Evolutionary conservation across 148 eudicot species (phyloP).

Genomic region (Chenopodium album): DNA sequence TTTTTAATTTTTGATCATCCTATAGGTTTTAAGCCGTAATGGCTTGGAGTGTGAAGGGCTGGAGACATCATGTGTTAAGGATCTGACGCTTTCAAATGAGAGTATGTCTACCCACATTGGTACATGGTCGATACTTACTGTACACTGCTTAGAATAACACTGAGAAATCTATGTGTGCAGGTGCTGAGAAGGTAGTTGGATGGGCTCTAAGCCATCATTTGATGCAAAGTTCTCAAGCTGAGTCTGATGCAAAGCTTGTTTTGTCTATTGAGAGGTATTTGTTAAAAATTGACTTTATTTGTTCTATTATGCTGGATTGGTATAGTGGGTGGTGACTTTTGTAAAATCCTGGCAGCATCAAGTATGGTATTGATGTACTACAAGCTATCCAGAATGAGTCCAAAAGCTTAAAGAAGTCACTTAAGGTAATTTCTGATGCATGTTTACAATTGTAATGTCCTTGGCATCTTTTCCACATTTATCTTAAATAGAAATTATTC

Average conservation of each 20-base stretch:
- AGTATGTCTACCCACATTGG: conserved; percentile 41
- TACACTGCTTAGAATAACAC: not conserved
- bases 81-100: conserved; percentile 68
- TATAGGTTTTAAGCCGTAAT: conserved; percentile 65
- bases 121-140: not conserved
- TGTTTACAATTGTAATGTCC: not conserved
- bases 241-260: conserved; percentile 53
- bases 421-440: conserved; percentile 49
- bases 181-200: conserved; percentile 87
- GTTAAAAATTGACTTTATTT: not conserved
- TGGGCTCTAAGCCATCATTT: conserved; percentile 91
- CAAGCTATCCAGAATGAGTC: conserved; percentile 78
- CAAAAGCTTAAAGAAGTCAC: conserved; percentile 80
- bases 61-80: conserved; percentile 69
- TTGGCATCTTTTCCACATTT: not conserved
- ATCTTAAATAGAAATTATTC: not conserved
- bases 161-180: conserved; percentile 39
- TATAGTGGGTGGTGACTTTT: conserved; percentile 6
- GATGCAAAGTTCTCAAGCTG: conserved; percentile 54
- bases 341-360: conserved; percentile 58
- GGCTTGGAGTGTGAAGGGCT: conserved; percentile 76
- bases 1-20: conserved; percentile 12
- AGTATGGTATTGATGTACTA: conserved; percentile 65
- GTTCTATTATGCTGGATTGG: conserved; percentile 11
- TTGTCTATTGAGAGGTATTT: conserved; percentile 69